phyloP scores from a whole-genome alignment of 139 green algal genomes.

The Haematococcus lacustris region DNA sequence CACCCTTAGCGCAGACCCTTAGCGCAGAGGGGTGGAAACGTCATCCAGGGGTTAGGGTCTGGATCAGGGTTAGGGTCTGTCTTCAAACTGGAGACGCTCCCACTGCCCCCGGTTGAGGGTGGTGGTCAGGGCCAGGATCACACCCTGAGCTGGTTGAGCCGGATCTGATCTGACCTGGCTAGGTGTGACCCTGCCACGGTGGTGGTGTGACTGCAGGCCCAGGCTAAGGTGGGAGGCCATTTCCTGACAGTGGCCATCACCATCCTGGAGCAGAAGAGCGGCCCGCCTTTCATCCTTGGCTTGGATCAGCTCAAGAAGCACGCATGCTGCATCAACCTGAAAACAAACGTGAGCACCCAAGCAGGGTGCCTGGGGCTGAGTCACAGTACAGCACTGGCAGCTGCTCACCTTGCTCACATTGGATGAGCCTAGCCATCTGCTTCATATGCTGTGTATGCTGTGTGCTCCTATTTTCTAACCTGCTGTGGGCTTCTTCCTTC shows the following conservation, averaged over 20 bases:
- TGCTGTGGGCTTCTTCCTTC: background rate
- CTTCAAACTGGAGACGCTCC: background rate
- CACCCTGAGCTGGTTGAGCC: too few relatives aligned
- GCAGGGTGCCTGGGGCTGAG: background rate
- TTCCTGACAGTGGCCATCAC: constrained; percentile 80
- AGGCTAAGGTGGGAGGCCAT: constrained; percentile 62
- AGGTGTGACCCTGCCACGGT: too few relatives aligned
- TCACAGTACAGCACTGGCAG: background rate
- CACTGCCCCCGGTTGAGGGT: background rate
- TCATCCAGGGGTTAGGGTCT: too few relatives aligned
- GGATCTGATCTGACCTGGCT: background rate
- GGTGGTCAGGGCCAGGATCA: too few relatives aligned
- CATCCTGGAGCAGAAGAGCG: constrained; percentile 80
- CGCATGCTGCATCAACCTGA: constrained; percentile 24
- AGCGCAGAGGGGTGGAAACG: too few relatives aligned
- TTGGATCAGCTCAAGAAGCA: constrained; percentile 91
- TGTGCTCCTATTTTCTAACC: background rate
- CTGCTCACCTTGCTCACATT: background rate
- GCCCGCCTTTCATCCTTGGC: constrained; percentile 90
- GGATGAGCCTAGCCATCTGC: background rate
- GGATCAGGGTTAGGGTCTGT: too few relatives aligned
- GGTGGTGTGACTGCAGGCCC: constrained; percentile 52
- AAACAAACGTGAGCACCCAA: background rate
- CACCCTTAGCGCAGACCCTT: too few relatives aligned
- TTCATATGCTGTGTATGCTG: background rate